phyloP scores from a whole-genome alignment of 352 stramenopile genomes.

The Aphanomyces invadans region DNA sequence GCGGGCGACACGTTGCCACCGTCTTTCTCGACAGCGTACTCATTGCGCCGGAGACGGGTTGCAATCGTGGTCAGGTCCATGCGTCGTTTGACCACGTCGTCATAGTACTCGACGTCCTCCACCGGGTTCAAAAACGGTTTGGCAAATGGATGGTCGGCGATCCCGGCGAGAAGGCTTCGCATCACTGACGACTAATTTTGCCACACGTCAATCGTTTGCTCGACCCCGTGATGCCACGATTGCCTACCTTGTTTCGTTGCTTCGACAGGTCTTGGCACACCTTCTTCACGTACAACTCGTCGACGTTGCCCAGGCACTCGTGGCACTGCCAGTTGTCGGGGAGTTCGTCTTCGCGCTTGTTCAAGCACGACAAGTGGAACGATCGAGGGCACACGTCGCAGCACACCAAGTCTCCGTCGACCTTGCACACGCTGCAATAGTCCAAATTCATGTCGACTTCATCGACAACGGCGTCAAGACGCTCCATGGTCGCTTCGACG shows the following conservation, averaged over 20 bases:
- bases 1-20: slow-evolving; percentile 32
- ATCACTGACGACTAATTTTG: slow-evolving; percentile 10
- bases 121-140: slow-evolving; percentile 71
- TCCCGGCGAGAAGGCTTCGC: slow-evolving; percentile 32
- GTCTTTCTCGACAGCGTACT: slow-evolving; percentile 51
- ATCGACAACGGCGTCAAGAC: slow-evolving; percentile 40
- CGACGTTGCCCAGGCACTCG: slow-evolving; percentile 36
- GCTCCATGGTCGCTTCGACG: slow-evolving; percentile 21
- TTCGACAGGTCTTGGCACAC: background rate
- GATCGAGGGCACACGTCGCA: slow-evolving; percentile 88
- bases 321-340: slow-evolving; percentile 76
- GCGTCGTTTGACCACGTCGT: slow-evolving; percentile 62
- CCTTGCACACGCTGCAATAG: slow-evolving; percentile 78
- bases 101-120: slow-evolving; percentile 68
- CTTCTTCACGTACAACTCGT: background rate
- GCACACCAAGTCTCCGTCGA: slow-evolving; percentile 78
- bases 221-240: too few species aligned
- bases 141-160: slow-evolving; percentile 68
- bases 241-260: background rate
- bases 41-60: slow-evolving; percentile 48
- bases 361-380: slow-evolving; percentile 85
- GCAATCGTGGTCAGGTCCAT: slow-evolving; percentile 76
- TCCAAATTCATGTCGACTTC: slow-evolving; percentile 76
- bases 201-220: background rate
- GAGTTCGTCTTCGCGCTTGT: slow-evolving; percentile 60